phyloP scores from a whole-genome alignment of 306 rosid species.

The Fagus crenata region DNA sequence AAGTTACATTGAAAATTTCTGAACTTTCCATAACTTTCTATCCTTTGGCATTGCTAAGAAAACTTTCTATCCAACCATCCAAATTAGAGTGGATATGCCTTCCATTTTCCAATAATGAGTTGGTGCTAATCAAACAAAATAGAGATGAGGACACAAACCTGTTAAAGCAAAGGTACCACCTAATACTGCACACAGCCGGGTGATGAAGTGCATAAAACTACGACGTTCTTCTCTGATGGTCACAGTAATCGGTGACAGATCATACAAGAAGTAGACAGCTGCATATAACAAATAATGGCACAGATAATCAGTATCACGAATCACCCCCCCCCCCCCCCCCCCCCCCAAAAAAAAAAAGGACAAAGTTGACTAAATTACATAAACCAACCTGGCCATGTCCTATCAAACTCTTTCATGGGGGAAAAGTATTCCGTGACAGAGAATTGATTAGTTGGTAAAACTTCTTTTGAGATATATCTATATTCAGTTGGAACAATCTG shows the following conservation, averaged over 20 bases:
- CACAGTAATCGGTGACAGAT: slow-evolving; percentile 94
- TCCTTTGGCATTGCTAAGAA: not conserved
- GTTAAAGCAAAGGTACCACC: slow-evolving; percentile 99
- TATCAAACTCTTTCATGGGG: slow-evolving; percentile 68
- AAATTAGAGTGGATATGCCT: not conserved
- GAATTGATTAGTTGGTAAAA: slow-evolving; percentile 91
- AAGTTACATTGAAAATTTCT: not conserved
- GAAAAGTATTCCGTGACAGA: slow-evolving; percentile 96
- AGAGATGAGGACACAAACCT: slow-evolving; percentile 44
- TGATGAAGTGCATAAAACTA: slow-evolving; percentile 93
- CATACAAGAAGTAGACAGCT: slow-evolving; percentile 98
- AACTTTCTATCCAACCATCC: not conserved
- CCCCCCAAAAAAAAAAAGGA: not conserved
- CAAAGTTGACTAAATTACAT: slow-evolving; percentile 15
- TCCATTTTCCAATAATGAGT: not conserved
- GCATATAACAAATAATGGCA: slow-evolving; percentile 32
- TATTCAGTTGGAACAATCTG: slow-evolving; percentile 98
- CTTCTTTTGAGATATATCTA: slow-evolving; percentile 78
- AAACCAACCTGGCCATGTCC: slow-evolving; percentile 91
- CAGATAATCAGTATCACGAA: slow-evolving; percentile 25
- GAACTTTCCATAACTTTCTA: not conserved
- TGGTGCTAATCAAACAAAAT: slow-evolving; percentile 9
- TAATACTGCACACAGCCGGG: slow-evolving; percentile 91
- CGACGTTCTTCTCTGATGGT: slow-evolving; percentile 97
- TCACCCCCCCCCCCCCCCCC: not conserved